Percentiles rank a stretch among this genome's conserved stretches.
Conservation (phyloP, 345 rosid species). For the Reutealis trisperma region DNA sequence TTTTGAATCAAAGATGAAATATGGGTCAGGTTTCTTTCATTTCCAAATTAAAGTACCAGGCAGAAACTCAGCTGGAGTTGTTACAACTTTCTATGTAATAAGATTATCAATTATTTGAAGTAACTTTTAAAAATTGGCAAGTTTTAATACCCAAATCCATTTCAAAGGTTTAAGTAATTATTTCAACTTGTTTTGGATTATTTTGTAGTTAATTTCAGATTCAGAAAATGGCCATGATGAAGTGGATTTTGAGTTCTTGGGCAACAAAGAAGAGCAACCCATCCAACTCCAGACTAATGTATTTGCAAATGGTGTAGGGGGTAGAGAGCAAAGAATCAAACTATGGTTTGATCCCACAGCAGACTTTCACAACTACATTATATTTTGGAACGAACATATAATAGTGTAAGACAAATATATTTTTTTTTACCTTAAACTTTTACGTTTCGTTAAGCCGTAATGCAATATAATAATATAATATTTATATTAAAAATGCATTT, state of each 20-base stretch:
- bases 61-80: conserved; percentile 21
- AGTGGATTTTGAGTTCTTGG: conserved; percentile 26
- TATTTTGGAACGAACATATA: conserved; percentile 8
- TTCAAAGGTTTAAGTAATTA: neutral
- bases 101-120: no score
- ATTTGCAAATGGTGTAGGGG: conserved; percentile 14
- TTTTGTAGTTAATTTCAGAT: conserved; percentile 4
- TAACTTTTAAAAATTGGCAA: no score
- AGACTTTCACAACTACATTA: conserved; percentile 4
- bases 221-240: conserved; percentile 14
- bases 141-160: no score
- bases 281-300: conserved; percentile 18
- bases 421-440: no score
- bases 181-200: neutral
- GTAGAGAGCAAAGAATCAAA: conserved; percentile 20
- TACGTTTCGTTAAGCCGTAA: no score
- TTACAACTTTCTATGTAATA: conserved; percentile 24
- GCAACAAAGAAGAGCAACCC: conserved; percentile 12
- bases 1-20: conserved; percentile 7
- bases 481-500: no score
- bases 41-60: conserved; percentile 17
- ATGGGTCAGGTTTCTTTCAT: conserved; percentile 24
- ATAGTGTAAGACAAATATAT: neutral
- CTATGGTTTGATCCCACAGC: conserved; percentile 26
- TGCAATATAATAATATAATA: no score